These are phyloP conservation scores for Bretziella fagacearum DNA, from an alignment of 2,329 filamentous ascomycete genomes.

Conservation along the genomic window DNA sequence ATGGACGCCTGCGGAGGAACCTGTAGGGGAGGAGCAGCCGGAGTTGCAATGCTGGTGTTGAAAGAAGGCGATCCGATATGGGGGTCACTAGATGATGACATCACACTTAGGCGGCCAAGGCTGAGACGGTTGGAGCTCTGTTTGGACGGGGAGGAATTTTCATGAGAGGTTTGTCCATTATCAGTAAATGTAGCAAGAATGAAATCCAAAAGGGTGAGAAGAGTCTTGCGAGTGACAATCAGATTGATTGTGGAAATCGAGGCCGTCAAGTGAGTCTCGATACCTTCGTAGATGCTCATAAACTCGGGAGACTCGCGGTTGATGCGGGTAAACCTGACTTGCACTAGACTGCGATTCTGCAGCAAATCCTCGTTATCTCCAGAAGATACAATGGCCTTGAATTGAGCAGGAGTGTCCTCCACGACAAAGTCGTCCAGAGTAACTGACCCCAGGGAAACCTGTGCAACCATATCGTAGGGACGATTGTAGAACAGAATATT, in stretches of 20 bases:
- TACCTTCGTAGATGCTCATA: conserved; percentile 74
- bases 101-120: conserved; percentile 11
- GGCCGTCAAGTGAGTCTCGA: conserved; percentile 84
- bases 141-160: conserved; percentile 14
- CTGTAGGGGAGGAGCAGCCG: background rate
- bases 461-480: conserved; percentile 81
- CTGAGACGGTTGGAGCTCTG: conserved; percentile 1
- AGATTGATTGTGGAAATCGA: conserved; percentile 91
- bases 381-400: conserved; percentile 95
- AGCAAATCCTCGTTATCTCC: conserved; percentile 53
- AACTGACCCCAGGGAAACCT: conserved; percentile 72
- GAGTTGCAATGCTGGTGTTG: background rate
- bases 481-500: conserved; percentile 74
- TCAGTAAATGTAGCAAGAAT: conserved; percentile 79
- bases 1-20: conserved; percentile 45
- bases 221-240: conserved; percentile 79
- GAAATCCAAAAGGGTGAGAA: conserved; percentile 86
- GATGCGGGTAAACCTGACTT: conserved; percentile 76
- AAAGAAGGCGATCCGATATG: background rate
- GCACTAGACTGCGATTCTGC: conserved; percentile 65
- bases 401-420: conserved; percentile 71
- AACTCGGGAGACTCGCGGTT: conserved; percentile 88
- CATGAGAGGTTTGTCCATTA: conserved; percentile 24
- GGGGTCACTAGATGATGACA: conserved; percentile 10
- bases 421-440: conserved; percentile 81